phyloP scores from a whole-genome alignment of 2,329 filamentous ascomycete species.

The Trichoderma arundinaceum region DNA sequence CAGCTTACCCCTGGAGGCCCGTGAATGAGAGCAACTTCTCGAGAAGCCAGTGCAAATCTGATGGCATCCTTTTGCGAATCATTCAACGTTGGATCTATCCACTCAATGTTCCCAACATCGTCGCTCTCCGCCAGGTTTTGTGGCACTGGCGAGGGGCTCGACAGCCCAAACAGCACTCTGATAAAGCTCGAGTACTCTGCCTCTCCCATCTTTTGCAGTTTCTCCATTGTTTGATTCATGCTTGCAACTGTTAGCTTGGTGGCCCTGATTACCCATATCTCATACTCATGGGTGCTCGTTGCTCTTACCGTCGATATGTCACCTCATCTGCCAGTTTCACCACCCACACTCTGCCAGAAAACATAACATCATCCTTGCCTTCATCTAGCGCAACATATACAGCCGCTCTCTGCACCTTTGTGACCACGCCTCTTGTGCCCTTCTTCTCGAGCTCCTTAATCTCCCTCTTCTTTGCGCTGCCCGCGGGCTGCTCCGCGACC shows the following conservation, averaged over 20 bases:
- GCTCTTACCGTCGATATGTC: conserved; percentile 60
- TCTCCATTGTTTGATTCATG: conserved; percentile 68
- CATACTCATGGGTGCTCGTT: not conserved
- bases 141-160: conserved; percentile 57
- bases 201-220: conserved; percentile 62
- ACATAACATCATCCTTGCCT: conserved; percentile 56
- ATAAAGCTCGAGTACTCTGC: conserved; percentile 65
- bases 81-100: conserved; percentile 67
- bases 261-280: not conserved
- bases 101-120: conserved; percentile 56
- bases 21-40: conserved; percentile 87
- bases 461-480: conserved; percentile 73
- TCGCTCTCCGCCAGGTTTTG: conserved; percentile 50
- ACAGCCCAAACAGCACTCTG: conserved; percentile 66
- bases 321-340: conserved; percentile 73
- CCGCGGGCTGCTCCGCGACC: conserved; percentile 75
- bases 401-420: conserved; percentile 62
- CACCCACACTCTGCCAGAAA: conserved; percentile 62
- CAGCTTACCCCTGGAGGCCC: conserved; percentile 78
- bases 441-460: conserved; percentile 72
- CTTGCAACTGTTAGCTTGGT: conserved; percentile 41
- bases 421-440: conserved; percentile 73
- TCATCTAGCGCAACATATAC: conserved; percentile 74
- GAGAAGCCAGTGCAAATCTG: conserved; percentile 80
- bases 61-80: conserved; percentile 72